Percentiles rank a stretch among this genome's conserved stretches.
Conservation (phyloP, 805 yeast species). For the Metschnikowia matae region DNA sequence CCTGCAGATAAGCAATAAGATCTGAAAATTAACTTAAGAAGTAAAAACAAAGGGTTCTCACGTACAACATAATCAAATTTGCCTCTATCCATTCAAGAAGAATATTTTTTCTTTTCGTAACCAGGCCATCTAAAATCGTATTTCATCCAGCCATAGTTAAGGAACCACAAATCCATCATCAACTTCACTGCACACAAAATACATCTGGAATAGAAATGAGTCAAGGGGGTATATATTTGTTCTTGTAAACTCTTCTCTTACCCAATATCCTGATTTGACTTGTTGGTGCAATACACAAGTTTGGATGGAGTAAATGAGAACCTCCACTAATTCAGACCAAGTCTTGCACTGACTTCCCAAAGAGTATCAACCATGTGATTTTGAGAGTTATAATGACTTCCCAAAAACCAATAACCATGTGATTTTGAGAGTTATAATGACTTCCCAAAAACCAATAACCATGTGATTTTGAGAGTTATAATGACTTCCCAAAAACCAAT, state of each 20-base stretch:
- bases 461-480: too few relatives aligned
- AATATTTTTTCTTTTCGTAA: constrained; percentile 47
- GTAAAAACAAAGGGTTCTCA: too few relatives aligned
- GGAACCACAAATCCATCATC: constrained; percentile 67
- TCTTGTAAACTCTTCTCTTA: constrained; percentile 83
- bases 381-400: too few relatives aligned
- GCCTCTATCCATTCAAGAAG: constrained; percentile 73
- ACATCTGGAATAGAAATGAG: constrained; percentile 65
- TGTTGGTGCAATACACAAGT: constrained; percentile 77
- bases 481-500: too few relatives aligned
- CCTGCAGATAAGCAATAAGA: too few relatives aligned
- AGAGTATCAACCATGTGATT: too few relatives aligned
- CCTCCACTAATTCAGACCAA: constrained; percentile 12
- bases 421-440: too few relatives aligned
- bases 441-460: too few relatives aligned
- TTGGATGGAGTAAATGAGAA: constrained; percentile 73
- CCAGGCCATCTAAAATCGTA: constrained; percentile 7
- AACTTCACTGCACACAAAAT: constrained; percentile 47
- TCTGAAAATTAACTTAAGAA: too few relatives aligned
- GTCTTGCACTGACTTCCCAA: too few relatives aligned
- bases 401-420: too few relatives aligned
- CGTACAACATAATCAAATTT: constrained; percentile 41
- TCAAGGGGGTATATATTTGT: constrained; percentile 66
- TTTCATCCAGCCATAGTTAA: constrained; percentile 34
- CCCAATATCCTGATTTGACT: constrained; percentile 88